Base-by-base conservation (phyloP, 129 eudicot genomes). In the Heracleum sosnowskyi region DNA sequence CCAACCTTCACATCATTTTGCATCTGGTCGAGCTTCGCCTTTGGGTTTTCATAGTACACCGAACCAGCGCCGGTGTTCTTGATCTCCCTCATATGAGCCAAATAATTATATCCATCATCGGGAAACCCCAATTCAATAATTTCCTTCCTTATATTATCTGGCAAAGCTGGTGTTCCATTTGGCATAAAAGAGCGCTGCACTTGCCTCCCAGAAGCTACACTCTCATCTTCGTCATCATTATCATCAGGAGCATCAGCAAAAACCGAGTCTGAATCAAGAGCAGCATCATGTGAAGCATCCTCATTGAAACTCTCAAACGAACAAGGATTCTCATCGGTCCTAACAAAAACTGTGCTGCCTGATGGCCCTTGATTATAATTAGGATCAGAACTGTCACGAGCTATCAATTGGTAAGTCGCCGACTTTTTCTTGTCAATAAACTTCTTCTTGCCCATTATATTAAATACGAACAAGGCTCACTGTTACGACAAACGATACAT, bases 371-470 rank as follows among this genome's bases (percentile, higher is more conserved):
- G 71, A 69, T 83, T 64, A 89, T 90, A 89, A 76, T 79, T 81
- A 11, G 97, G 95, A 70, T 90, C 99, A 31, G 99, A 87, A 13
- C 91, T 35, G 80, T 96, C 99, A 7, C 99, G 87, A 10, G 99
- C 90, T 68, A 92, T 80, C 42, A 96, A 77, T 41, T 89, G 96
- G 85, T 90, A 96, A 29, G 97, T 92, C 12, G 97, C 91, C 3
- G 99, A 84, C 34, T 96, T 96, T 70, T 96, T 96, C 97, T 96
- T 96, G 84, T 96, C 99, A 10, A 96, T 82, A 76, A 96, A 96
- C 76, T 95, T 88, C 83, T 92, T 92, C 88, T 84, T 90, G 40
- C 98, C 94, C 93, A 88, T 93, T 64, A 11, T 24, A 42, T 44
- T 53, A 74, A 37, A 33, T 10, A 66, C 15, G 75, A 81, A 62